Evolutionary conservation across 768 basidiomycete genomes (phyloP).

Genomic region (Pleurotus ostreatus): DNA sequence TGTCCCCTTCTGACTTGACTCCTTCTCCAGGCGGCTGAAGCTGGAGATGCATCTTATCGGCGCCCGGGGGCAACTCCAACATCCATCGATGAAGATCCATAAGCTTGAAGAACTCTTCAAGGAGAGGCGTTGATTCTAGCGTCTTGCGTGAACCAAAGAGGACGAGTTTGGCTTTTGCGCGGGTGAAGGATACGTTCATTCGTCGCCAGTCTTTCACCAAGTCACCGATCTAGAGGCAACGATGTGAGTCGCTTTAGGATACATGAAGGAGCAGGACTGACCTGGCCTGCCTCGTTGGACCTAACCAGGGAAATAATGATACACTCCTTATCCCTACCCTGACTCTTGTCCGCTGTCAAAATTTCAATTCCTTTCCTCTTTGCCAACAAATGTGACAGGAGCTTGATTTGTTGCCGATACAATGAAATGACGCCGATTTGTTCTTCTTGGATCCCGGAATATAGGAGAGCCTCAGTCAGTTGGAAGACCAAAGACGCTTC

Average conservation of each 20-base stretch:
- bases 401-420: conserved; percentile 95
- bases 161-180: conserved; percentile 86
- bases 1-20: background rate
- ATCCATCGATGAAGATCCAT: conserved; percentile 77
- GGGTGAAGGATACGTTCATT: conserved; percentile 95
- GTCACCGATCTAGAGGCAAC: conserved; percentile 71
- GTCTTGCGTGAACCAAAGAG: conserved; percentile 88
- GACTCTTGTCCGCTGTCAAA: conserved; percentile 89
- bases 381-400: conserved; percentile 64
- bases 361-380: conserved; percentile 66
- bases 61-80: conserved; percentile 47
- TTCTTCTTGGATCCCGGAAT: conserved; percentile 57
- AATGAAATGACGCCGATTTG: conserved; percentile 88
- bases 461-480: conserved; percentile 60
- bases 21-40: background rate
- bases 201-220: conserved; percentile 93
- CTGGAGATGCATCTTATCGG: conserved; percentile 45
- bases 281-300: conserved; percentile 74
- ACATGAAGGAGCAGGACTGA: conserved; percentile 32
- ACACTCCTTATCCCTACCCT: conserved; percentile 94
- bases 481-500: conserved; percentile 74
- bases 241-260: background rate
- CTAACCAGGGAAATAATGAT: conserved; percentile 91
- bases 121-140: conserved; percentile 52
- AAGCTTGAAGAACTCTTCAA: conserved; percentile 73